Conservation (phyloP, 2,329 filamentous ascomycete species). For the Rhynchosporium graminicola region DNA sequence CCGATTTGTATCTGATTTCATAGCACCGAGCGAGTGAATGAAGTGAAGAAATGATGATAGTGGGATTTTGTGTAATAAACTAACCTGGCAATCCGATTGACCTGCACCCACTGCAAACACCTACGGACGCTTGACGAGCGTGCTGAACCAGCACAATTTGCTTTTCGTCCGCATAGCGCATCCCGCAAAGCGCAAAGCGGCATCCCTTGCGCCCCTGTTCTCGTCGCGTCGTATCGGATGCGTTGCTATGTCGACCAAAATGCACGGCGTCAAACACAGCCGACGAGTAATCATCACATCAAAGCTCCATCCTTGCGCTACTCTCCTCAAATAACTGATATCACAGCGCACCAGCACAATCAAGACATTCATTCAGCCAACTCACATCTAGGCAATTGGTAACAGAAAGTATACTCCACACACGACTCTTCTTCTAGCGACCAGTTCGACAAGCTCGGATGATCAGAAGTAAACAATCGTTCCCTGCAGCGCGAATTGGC, state of each 20-base stretch:
- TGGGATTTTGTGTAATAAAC: constrained; percentile 1
- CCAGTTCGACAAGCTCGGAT: constrained; percentile 9
- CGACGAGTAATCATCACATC: neutral
- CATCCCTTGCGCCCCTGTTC: neutral
- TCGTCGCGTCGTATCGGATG: neutral
- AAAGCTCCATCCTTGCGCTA: neutral
- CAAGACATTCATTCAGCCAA: neutral
- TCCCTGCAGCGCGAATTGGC: constrained; percentile 19
- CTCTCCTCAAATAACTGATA: neutral
- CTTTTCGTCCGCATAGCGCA: neutral
- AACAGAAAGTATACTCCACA: neutral
- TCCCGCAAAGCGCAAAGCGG: no score
- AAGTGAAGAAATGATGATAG: neutral
- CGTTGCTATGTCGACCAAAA: constrained; percentile 7
- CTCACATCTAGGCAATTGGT: neutral
- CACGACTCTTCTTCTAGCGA: neutral
- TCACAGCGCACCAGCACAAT: neutral
- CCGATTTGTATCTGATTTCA: constrained; percentile 16
- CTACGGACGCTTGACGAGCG: neutral
- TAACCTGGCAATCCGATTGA: constrained; percentile 12
- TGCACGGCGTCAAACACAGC: constrained; percentile 2
- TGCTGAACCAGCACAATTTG: constrained; percentile 8
- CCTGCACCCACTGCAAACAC: neutral
- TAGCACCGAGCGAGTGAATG: constrained; percentile 14
- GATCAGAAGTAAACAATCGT: constrained; percentile 26